Evolutionary conservation across 208 protist species (phyloP).

Genomic region (Leishmania martiniquensis): DNA sequence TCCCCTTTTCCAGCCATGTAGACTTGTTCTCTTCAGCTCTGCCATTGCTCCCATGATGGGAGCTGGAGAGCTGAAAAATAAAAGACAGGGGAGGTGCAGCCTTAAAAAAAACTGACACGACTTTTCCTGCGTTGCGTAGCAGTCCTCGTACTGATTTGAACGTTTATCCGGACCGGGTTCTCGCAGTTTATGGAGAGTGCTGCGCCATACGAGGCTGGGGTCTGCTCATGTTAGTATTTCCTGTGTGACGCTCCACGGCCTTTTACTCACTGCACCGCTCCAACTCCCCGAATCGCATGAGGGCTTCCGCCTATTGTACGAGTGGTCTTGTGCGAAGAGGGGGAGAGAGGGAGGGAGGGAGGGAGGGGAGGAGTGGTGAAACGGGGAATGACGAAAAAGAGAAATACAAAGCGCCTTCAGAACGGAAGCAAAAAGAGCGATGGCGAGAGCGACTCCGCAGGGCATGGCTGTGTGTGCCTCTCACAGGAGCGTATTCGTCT

Average conservation of each 20-base stretch:
- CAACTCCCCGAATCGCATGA: neutral
- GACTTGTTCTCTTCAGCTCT: neutral
- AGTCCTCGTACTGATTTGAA: neutral
- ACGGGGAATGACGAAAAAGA: neutral
- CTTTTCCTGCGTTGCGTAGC: neutral
- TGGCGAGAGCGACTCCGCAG: neutral
- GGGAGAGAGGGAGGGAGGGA: neutral
- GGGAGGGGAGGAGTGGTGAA: too few relatives aligned
- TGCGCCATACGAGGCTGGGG: neutral
- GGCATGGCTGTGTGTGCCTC: neutral
- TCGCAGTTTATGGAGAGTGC: neutral
- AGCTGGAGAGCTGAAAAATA: too few relatives aligned
- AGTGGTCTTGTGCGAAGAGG: neutral
- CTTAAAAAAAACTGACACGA: neutral
- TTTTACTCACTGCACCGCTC: neutral
- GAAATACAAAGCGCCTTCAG: neutral
- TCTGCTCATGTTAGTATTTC: neutral
- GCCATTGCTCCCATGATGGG: too few relatives aligned
- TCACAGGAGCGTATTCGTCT: neutral
- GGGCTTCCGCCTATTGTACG: neutral
- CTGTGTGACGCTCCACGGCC: neutral
- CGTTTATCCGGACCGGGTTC: too few relatives aligned
- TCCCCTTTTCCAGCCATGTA: neutral
- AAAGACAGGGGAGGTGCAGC: neutral
- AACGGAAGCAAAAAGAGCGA: neutral